phyloP scores from a whole-genome alignment of 768 basidiomycete genomes.

The Podaxis sp. region DNA sequence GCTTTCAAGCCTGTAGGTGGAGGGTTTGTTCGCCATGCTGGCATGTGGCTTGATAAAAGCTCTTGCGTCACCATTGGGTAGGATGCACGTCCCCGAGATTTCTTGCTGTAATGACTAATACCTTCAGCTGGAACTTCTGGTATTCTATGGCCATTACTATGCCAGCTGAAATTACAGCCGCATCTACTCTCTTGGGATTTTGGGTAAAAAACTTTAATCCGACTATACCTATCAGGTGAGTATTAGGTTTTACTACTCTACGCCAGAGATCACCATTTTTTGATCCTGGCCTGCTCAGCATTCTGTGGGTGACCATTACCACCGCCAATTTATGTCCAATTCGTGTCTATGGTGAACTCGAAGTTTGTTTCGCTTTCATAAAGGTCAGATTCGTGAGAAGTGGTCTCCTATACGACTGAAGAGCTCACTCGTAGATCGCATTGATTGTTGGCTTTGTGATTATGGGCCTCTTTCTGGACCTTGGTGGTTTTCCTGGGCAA shows the following conservation, averaged over 20 bases:
- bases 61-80: constrained; percentile 29
- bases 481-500: constrained; percentile 43
- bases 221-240: constrained; percentile 27
- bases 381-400: constrained; percentile 19
- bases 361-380: constrained; percentile 52
- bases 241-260: not conserved
- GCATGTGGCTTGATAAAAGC: constrained; percentile 49
- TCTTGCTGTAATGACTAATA: not conserved
- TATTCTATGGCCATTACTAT: constrained; percentile 38
- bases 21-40: constrained; percentile 51
- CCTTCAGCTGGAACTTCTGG: constrained; percentile 42
- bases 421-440: constrained; percentile 40
- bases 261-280: not conserved
- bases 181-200: constrained; percentile 44
- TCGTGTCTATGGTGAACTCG: constrained; percentile 52
- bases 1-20: constrained; percentile 61
- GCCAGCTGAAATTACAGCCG: constrained; percentile 54
- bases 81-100: not conserved
- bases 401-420: not conserved
- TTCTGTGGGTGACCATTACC: constrained; percentile 32
- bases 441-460: constrained; percentile 38
- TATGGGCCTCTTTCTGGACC: constrained; percentile 35
- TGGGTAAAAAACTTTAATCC: constrained; percentile 28
- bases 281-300: constrained; percentile 14
- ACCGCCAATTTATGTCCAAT: constrained; percentile 38